Evolutionary conservation across 2,329 filamentous ascomycete genomes (phyloP), one percentile per base, ranked within the genome.

Genomic region (Nigrograna mackinnonii): DNA sequence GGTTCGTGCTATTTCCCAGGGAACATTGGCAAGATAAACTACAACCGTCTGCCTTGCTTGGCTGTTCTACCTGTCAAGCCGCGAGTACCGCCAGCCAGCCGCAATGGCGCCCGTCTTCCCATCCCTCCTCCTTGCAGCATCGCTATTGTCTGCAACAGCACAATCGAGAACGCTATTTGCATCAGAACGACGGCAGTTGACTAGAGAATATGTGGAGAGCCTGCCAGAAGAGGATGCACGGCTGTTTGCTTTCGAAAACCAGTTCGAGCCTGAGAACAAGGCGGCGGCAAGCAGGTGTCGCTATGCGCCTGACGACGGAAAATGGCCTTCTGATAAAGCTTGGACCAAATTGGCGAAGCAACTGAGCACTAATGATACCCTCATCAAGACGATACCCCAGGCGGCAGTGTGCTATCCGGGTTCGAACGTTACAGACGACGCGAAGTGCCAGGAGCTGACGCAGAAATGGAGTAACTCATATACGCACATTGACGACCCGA

Each of bases 241-340:
- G 22, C 49, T 57, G 2, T 57, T 61, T 30, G 52, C 47, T 6
- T 60, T 60, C 22, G 55, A 44, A n/a, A 45, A 44, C 22, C 47
- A 52, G 13, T 44, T 53, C 26, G 35, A 30, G 2, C 30, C 31
- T 17, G 18, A 28, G 2, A 22, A 31, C 21, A 24, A 16, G 6
- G 33, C 39, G 2, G 18, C 39, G 5, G 51, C 46, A 5, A 43
- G 47, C 13, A 45, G 49, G 14, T 61, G 58, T 41, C 51, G 53
- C 16, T 54, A 52, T 31, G 49, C 39, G 14, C 55, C 56, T 5
- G 26, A 36, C 12, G 48, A 60, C 36, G 51, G 48, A 4, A 58
- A 58, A 36, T 61, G 56, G 56, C 58, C 58, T 4, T 51, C 58
- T 21, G 47, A 52, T 6, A 58, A 57, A 30, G 56, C 48, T 3